Conservation (phyloP, 176 grass and related monocot species). For the Aegilops tauschii region DNA sequence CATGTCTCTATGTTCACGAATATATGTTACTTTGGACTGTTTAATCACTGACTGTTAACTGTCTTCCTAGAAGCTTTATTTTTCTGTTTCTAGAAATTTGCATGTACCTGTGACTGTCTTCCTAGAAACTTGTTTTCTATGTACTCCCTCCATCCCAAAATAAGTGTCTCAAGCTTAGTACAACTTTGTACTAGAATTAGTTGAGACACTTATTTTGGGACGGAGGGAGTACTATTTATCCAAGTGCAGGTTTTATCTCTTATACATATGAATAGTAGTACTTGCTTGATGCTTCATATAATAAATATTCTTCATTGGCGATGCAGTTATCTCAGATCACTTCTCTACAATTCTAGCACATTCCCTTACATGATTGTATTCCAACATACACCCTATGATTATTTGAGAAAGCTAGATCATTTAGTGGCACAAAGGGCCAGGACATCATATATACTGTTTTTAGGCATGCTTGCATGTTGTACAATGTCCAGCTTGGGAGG, state of each 20-base stretch:
- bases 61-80: slow-evolving; percentile 22
- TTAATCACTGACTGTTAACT: background rate
- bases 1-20: background rate
- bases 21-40: background rate
- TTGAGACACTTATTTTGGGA: too few species aligned
- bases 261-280: background rate
- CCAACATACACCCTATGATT: background rate
- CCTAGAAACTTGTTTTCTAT: background rate
- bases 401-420: slow-evolving; percentile 15
- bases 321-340: slow-evolving; percentile 1
- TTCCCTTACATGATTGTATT: background rate
- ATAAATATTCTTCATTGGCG: background rate
- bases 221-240: background rate
- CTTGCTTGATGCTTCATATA: background rate
- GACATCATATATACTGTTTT: background rate
- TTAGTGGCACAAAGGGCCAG: background rate
- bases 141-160: too few species aligned
- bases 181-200: too few species aligned
- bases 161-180: too few species aligned
- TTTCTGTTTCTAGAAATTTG: background rate
- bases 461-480: slow-evolving; percentile 6
- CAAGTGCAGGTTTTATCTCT: slow-evolving; percentile 5
- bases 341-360: slow-evolving; percentile 18
- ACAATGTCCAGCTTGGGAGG: background rate
- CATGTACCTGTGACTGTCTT: background rate